A percentile compares a stretch with the other conserved stretches of the same genome.
These are phyloP conservation scores for Omphalea diandra DNA, from an alignment of 441 rosid genomes.

Conservation along the genomic window DNA sequence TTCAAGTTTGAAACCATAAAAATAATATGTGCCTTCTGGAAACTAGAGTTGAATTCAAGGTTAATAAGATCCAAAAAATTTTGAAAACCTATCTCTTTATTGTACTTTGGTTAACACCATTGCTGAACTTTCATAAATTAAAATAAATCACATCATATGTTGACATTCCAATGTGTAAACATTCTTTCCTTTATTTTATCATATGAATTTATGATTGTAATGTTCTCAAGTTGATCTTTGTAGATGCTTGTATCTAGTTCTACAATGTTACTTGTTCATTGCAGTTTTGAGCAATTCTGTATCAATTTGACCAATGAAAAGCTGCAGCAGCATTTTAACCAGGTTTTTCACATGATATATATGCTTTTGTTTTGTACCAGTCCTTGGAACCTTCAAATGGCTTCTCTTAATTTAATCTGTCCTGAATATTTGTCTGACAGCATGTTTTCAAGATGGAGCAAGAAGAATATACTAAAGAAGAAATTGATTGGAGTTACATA, in stretches of 20 bases:
- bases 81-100: background rate
- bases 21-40: background rate
- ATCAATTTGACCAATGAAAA: slow-evolving; percentile 97
- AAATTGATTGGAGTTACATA: slow-evolving; percentile 94
- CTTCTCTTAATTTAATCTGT: slow-evolving; percentile 25
- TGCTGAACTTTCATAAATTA: background rate
- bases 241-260: background rate
- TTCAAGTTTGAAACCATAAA: background rate
- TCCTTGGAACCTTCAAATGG: slow-evolving; percentile 10
- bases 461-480: slow-evolving; percentile 91
- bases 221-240: background rate
- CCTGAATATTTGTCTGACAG: slow-evolving; percentile 58
- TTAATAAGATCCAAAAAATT: background rate
- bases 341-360: slow-evolving; percentile 42
- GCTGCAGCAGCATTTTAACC: slow-evolving; percentile 97
- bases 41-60: background rate
- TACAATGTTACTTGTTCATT: slow-evolving; percentile 5
- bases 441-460: slow-evolving; percentile 99
- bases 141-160: background rate
- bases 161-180: background rate
- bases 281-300: slow-evolving; percentile 97
- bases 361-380: slow-evolving; percentile 28
- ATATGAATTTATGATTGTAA: background rate
- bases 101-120: background rate
- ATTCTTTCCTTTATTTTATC: background rate